phyloP scores from a whole-genome alignment of 2,329 filamentous ascomycete species.

The Colletotrichum horii region DNA sequence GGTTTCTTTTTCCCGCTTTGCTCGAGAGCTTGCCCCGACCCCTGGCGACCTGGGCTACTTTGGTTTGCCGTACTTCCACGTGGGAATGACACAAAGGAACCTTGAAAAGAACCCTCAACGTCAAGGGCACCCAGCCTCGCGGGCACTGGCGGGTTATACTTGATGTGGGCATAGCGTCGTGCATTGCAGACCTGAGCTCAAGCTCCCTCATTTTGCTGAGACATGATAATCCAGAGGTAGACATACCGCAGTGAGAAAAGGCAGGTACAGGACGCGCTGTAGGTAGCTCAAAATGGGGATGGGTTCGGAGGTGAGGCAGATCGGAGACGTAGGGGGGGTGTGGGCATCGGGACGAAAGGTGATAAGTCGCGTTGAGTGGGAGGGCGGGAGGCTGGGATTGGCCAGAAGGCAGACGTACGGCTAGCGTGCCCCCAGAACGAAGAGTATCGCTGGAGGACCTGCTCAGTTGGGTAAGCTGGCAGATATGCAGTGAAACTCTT shows the following conservation, averaged over 20 bases:
- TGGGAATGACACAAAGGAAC: neutral
- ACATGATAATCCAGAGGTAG: neutral
- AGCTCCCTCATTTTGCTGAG: neutral
- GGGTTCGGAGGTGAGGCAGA: neutral
- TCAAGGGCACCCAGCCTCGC: neutral
- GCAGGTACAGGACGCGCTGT: neutral
- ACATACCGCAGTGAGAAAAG: neutral
- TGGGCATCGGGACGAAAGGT: constrained; percentile 1
- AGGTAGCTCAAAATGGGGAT: neutral
- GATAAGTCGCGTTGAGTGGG: neutral
- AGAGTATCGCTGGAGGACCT: constrained; percentile 2
- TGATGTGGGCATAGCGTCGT: neutral
- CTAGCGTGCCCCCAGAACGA: neutral
- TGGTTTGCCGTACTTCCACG: neutral
- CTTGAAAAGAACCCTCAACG: neutral
- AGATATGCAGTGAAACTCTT: constrained; percentile 17
- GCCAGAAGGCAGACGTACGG: neutral
- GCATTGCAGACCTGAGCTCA: neutral
- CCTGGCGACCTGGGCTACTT: neutral
- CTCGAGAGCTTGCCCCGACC: neutral
- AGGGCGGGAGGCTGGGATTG: constrained; percentile 5
- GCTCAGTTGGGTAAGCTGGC: constrained; percentile 14
- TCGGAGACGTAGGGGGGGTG: constrained; percentile 2
- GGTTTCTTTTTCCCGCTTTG: neutral
- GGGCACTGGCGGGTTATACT: neutral